These are phyloP conservation scores for Fusarium buxicola DNA, from an alignment of 2,329 filamentous ascomycete species.

Conservation along the genomic window DNA sequence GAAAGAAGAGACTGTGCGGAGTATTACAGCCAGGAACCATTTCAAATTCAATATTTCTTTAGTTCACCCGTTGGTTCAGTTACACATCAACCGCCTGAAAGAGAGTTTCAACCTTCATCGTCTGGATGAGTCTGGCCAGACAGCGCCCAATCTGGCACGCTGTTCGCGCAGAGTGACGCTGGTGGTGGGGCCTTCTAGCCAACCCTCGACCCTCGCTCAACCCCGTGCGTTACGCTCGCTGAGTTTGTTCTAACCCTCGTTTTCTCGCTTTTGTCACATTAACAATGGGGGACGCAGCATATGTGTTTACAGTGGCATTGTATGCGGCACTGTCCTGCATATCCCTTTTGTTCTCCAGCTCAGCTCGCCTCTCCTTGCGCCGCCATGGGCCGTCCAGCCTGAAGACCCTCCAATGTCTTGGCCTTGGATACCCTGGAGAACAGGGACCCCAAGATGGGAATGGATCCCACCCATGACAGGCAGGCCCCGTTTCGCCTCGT, in stretches of 20 bases:
- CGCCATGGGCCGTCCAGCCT: neutral
- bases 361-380: neutral
- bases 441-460: constrained; percentile 29
- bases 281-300: neutral
- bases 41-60: constrained; percentile 10
- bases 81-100: constrained; percentile 18
- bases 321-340: neutral
- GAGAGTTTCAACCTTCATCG: constrained; percentile 34
- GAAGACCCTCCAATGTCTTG: constrained; percentile 15
- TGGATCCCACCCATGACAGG: constrained; percentile 29
- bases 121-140: constrained; percentile 25
- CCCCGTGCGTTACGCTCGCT: constrained; percentile 35
- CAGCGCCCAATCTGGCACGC: constrained; percentile 31
- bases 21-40: constrained; percentile 27
- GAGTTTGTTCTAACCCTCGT: constrained; percentile 20
- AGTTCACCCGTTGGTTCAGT: constrained; percentile 17
- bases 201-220: constrained; percentile 39
- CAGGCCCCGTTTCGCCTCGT: constrained; percentile 32
- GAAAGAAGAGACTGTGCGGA: constrained; percentile 4
- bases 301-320: neutral
- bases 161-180: constrained; percentile 38
- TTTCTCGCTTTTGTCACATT: constrained; percentile 11
- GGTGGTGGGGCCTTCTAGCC: constrained; percentile 33
- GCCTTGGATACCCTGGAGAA: constrained; percentile 28
- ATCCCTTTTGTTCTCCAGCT: neutral